Conservation (phyloP, 202 grass and related monocot species). For the Zoysia matrella region DNA sequence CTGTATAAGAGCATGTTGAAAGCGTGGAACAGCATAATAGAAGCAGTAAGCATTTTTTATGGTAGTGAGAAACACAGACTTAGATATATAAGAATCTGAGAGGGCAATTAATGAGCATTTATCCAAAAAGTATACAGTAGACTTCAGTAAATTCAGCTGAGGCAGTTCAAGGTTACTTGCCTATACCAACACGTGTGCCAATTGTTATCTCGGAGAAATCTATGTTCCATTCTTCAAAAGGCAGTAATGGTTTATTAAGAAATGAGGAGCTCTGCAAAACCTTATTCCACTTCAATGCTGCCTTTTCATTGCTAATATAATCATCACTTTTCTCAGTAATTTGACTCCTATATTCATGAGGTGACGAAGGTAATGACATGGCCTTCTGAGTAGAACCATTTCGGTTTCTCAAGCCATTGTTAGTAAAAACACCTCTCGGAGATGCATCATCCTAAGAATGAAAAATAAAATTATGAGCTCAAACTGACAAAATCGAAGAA, state of each 20-base stretch:
- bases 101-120: constrained; percentile 11
- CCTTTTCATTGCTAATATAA: constrained; percentile 76
- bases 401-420: constrained; percentile 61
- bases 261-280: constrained; percentile 80
- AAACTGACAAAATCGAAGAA: constrained; percentile 27
- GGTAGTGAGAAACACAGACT: constrained; percentile 13
- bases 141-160: constrained; percentile 23
- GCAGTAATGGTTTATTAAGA: constrained; percentile 85
- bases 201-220: constrained; percentile 97
- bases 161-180: constrained; percentile 55
- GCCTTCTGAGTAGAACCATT: constrained; percentile 73
- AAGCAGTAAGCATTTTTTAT: constrained; percentile 24
- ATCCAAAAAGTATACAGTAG: constrained; percentile 4
- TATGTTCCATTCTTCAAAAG: constrained; percentile 99
- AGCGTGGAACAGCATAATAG: constrained; percentile 23
- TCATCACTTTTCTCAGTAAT: constrained; percentile 60
- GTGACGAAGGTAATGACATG: constrained; percentile 92
- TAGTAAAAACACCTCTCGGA: constrained; percentile 37
- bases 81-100: constrained; percentile 27
- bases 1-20: constrained; percentile 17
- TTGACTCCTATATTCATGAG: constrained; percentile 81
- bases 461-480: constrained; percentile 35
- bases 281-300: constrained; percentile 79
- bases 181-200: constrained; percentile 99
- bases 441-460: constrained; percentile 65